Conservation (phyloP, 305 asterid genomes). For the Withania somnifera region DNA sequence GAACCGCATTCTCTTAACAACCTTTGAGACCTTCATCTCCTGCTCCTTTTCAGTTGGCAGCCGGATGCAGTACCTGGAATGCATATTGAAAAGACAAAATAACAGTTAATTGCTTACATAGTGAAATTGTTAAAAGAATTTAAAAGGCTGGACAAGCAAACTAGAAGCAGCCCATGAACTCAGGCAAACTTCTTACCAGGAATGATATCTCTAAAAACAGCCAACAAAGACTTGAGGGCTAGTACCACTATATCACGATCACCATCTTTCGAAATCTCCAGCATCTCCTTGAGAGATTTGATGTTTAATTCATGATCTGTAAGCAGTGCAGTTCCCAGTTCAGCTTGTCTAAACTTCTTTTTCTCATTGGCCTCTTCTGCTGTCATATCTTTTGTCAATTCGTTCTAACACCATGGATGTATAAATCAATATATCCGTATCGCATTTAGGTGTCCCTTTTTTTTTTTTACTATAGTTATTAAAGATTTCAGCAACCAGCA, state of each 20-base stretch:
- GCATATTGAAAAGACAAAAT: conserved; percentile 6
- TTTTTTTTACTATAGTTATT: background rate
- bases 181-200: conserved; percentile 51
- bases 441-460: background rate
- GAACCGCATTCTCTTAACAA: conserved; percentile 57
- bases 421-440: background rate
- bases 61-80: conserved; percentile 73
- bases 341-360: conserved; percentile 74
- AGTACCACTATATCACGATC: conserved; percentile 47
- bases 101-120: conserved; percentile 8
- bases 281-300: conserved; percentile 69
- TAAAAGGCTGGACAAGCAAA: background rate
- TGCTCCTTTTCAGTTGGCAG: conserved; percentile 88
- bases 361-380: conserved; percentile 65
- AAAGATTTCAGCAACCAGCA: background rate
- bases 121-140: background rate
- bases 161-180: conserved; percentile 1
- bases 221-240: conserved; percentile 73
- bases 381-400: conserved; percentile 63
- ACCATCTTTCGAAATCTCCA: conserved; percentile 64
- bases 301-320: conserved; percentile 86
- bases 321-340: conserved; percentile 74
- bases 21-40: conserved; percentile 90
- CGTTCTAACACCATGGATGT: conserved; percentile 36
- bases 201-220: conserved; percentile 87